phyloP scores from a whole-genome alignment of 2,329 filamentous ascomycete genomes.

The Fusarium pseudocircinatum region DNA sequence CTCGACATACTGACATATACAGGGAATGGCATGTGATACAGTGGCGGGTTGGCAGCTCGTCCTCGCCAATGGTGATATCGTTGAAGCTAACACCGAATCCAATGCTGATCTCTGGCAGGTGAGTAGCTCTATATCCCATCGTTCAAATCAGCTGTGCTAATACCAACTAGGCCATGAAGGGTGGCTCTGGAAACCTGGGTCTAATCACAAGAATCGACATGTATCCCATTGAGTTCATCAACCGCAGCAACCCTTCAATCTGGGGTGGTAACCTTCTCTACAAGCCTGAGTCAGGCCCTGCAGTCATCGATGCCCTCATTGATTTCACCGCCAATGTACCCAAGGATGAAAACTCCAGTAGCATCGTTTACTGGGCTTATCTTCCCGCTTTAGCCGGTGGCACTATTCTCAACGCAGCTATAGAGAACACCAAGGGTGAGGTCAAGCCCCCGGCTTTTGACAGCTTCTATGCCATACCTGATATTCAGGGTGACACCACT shows the following conservation, averaged over 20 bases:
- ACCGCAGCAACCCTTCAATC: constrained; percentile 40
- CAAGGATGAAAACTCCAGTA: constrained; percentile 47
- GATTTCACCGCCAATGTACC: constrained; percentile 46
- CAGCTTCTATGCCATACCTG: constrained; percentile 39
- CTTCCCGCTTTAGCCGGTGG: constrained; percentile 41
- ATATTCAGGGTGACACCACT: constrained; percentile 41
- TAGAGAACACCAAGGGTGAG: constrained; percentile 45
- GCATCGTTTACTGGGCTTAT: constrained; percentile 49
- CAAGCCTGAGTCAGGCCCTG: constrained; percentile 29
- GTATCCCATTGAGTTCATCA: constrained; percentile 44
- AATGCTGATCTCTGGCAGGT: constrained; percentile 56
- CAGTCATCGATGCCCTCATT: constrained; percentile 45
- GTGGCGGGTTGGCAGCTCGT: constrained; percentile 57
- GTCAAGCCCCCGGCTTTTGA: constrained; percentile 46
- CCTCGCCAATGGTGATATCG: constrained; percentile 53
- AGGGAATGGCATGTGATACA: constrained; percentile 52
- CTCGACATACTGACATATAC: neutral
- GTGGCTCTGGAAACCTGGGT: constrained; percentile 59
- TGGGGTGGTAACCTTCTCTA: constrained; percentile 48
- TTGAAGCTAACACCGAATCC: constrained; percentile 52
- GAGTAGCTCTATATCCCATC: neutral
- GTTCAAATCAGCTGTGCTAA: neutral
- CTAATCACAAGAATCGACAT: constrained; percentile 49
- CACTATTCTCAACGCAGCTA: constrained; percentile 45
- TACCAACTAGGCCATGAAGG: constrained; percentile 52